These are phyloP conservation scores for Grosmannia penicillata DNA, from an alignment of 2,329 filamentous ascomycete species.

Conservation along the genomic window DNA sequence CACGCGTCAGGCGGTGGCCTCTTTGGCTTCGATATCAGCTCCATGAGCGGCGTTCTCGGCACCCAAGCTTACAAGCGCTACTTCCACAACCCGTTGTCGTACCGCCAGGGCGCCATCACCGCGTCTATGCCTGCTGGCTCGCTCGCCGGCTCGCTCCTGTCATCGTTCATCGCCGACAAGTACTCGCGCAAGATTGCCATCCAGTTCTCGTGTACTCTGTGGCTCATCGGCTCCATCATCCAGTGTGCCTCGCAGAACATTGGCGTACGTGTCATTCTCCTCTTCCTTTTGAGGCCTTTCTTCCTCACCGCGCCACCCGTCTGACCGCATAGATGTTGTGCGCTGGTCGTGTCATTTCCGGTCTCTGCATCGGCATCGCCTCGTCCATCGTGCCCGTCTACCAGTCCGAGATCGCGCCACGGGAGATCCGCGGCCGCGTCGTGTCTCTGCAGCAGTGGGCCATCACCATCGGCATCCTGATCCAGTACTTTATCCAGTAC, in stretches of 20 bases:
- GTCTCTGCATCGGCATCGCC: constrained; percentile 59
- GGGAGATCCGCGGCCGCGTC: constrained; percentile 42
- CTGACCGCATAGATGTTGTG: too few relatives aligned
- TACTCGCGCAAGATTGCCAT: constrained; percentile 34
- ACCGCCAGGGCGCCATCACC: constrained; percentile 55
- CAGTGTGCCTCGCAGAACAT: constrained; percentile 50
- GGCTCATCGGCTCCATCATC: constrained; percentile 36
- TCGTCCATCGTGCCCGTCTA: constrained; percentile 58
- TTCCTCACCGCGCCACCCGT: too few relatives aligned
- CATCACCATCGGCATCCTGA: constrained; percentile 30
- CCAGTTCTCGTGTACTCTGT: constrained; percentile 33
- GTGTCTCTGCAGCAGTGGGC: constrained; percentile 56
- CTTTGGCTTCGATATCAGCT: constrained; percentile 68
- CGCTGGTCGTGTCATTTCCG: constrained; percentile 55
- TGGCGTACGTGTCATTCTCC: too few relatives aligned
- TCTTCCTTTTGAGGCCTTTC: too few relatives aligned
- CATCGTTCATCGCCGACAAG: constrained; percentile 34
- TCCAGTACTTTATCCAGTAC: constrained; percentile 51
- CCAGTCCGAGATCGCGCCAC: constrained; percentile 49
- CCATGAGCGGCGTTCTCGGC: constrained; percentile 55
- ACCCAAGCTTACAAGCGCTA: constrained; percentile 57
- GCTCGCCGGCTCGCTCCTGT: constrained; percentile 40
- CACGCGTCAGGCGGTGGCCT: constrained; percentile 44
- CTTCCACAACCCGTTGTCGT: constrained; percentile 45
- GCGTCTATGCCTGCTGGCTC: constrained; percentile 62